Evolutionary conservation across 1,139 yeast species (phyloP).

Genomic region (Dujonia santamariae): DNA sequence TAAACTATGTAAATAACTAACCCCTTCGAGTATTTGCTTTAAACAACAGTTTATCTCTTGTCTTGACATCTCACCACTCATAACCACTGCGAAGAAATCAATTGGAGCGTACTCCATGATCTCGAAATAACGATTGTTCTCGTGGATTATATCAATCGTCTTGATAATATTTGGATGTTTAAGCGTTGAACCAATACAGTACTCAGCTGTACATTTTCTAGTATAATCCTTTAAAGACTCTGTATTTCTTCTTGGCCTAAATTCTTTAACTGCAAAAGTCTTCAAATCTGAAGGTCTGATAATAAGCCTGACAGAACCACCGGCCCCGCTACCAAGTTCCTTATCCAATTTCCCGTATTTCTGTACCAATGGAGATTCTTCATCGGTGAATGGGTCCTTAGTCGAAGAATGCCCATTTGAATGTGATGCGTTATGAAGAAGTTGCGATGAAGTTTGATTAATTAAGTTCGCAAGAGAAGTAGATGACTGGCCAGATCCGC

Average conservation of each 20-base stretch:
- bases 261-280: constrained; percentile 95
- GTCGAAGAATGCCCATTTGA: constrained; percentile 14
- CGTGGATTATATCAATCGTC: constrained; percentile 88
- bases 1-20: constrained; percentile 76
- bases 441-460: constrained; percentile 43
- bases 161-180: constrained; percentile 93
- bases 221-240: constrained; percentile 89
- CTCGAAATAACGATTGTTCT: constrained; percentile 81
- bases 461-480: constrained; percentile 43
- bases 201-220: constrained; percentile 94
- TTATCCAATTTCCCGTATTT: constrained; percentile 90
- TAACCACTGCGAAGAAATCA: constrained; percentile 94
- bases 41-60: constrained; percentile 87
- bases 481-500: constrained; percentile 32
- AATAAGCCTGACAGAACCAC: constrained; percentile 90
- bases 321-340: constrained; percentile 95
- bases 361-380: constrained; percentile 66
- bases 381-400: constrained; percentile 46
- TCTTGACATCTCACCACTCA: constrained; percentile 90
- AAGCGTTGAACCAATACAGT: constrained; percentile 92
- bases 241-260: constrained; percentile 78
- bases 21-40: constrained; percentile 83
- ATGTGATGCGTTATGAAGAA: constrained; percentile 38
- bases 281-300: constrained; percentile 77
- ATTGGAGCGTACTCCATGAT: constrained; percentile 98